A percentile compares a stretch with the other conserved stretches of the same genome.
These are phyloP conservation scores for Naganishia kalamii DNA, from an alignment of 768 basidiomycete species.

Conservation along the genomic window DNA sequence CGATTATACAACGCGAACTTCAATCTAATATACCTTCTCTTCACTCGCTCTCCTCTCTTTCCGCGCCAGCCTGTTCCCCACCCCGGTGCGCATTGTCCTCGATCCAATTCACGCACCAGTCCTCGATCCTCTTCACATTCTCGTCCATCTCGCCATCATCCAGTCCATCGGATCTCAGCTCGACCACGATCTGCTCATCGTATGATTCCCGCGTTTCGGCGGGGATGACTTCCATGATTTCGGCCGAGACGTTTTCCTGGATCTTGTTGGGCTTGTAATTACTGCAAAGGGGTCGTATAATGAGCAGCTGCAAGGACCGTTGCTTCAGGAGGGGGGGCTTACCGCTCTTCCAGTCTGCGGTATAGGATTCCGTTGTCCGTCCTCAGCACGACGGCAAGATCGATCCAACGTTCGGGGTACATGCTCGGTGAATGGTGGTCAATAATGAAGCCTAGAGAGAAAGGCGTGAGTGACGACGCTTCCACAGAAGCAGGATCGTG, in stretches of 20 bases:
- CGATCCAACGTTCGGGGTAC: conserved; percentile 94
- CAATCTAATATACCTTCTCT: no score
- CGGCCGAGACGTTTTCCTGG: conserved; percentile 95
- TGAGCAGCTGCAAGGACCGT: not conserved
- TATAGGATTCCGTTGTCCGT: conserved; percentile 83
- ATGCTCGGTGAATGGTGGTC: conserved; percentile 48
- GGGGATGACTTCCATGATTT: conserved; percentile 89
- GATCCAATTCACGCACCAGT: conserved; percentile 76
- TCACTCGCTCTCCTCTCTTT: conserved; percentile 9
- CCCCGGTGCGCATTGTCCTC: conserved; percentile 33
- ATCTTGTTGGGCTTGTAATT: conserved; percentile 86
- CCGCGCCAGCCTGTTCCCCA: conserved; percentile 9
- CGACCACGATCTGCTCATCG: conserved; percentile 75
- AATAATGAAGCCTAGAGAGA: conserved; percentile 40
- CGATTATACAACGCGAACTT: no score
- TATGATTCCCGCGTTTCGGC: conserved; percentile 86
- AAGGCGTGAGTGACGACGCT: not conserved
- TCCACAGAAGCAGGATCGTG: not conserved
- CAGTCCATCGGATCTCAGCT: conserved; percentile 62
- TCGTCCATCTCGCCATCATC: conserved; percentile 70
- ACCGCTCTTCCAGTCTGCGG: conserved; percentile 87
- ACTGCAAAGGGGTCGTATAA: conserved; percentile 49
- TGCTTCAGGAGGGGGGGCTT: conserved; percentile 27
- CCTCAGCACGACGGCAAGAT: conserved; percentile 84
- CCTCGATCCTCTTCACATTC: conserved; percentile 78